Evolutionary conservation across 768 basidiomycete species (phyloP).

Genomic region (Boletus sp.): DNA sequence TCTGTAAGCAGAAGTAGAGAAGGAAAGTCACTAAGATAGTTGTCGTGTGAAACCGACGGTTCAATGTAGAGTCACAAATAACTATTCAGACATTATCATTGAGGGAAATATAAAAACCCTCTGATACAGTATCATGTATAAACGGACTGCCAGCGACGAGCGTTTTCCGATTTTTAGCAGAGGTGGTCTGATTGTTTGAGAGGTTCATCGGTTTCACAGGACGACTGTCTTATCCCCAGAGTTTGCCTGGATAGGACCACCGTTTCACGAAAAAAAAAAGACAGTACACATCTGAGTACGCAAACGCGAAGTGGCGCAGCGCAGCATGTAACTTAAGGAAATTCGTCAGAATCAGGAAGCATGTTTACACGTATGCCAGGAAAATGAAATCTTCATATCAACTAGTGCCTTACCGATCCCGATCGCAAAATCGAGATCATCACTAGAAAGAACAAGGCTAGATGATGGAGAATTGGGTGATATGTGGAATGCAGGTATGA

Average conservation of each 20-base stretch:
- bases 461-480: conserved; percentile 43
- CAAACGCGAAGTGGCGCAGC: not conserved
- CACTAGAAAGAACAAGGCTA: conserved; percentile 45
- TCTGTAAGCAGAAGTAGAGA: not conserved
- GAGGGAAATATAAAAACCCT: no score
- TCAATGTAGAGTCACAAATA: no score
- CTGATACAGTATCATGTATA: no score
- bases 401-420: conserved; percentile 68
- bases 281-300: not conserved
- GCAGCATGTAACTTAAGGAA: not conserved
- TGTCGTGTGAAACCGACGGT: no score
- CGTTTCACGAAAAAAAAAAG: not conserved
- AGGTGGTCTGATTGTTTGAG: no score
- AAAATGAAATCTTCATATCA: conserved; percentile 63
- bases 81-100: no score
- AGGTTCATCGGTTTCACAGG: no score
- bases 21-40: no score
- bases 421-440: conserved; percentile 76
- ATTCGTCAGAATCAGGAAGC: not conserved
- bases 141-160: no score
- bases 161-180: no score
- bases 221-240: no score
- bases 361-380: conserved; percentile 35
- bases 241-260: no score
- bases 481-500: conserved; percentile 83